Conservation (phyloP, 2,329 filamentous ascomycete species). For the Diaporthe citrichinensis region DNA sequence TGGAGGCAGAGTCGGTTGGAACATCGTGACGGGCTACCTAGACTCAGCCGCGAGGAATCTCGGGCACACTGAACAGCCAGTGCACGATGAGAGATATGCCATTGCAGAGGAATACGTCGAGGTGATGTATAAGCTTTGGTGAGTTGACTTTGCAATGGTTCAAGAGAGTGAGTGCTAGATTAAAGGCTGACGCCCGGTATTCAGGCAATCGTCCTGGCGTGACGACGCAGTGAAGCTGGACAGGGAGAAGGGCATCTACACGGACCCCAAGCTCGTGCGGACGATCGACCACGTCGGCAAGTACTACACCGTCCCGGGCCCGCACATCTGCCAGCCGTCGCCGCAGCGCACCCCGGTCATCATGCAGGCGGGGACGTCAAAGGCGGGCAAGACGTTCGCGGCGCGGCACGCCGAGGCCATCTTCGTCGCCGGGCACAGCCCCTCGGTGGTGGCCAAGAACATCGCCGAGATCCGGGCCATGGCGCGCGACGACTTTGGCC, state of each 20-base stretch:
- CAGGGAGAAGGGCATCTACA: slow-evolving; percentile 70
- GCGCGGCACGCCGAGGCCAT: slow-evolving; percentile 76
- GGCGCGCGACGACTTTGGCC: slow-evolving; percentile 62
- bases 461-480: slow-evolving; percentile 69
- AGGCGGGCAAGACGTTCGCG: slow-evolving; percentile 71
- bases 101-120: slow-evolving; percentile 75
- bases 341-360: slow-evolving; percentile 76
- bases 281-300: slow-evolving; percentile 77
- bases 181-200: not conserved
- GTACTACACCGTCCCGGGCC: slow-evolving; percentile 73
- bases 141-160: slow-evolving; percentile 42
- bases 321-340: slow-evolving; percentile 72
- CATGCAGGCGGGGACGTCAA: slow-evolving; percentile 75
- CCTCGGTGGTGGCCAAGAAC: slow-evolving; percentile 67
- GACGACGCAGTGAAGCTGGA: slow-evolving; percentile 75
- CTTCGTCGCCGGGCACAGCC: slow-evolving; percentile 72
- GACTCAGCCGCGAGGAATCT: slow-evolving; percentile 78
- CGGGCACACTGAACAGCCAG: slow-evolving; percentile 56
- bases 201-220: slow-evolving; percentile 73
- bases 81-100: slow-evolving; percentile 76
- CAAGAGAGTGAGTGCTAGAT: accelerated
- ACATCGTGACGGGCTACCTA: slow-evolving; percentile 79
- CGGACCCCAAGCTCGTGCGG: slow-evolving; percentile 65
- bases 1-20: slow-evolving; percentile 73
- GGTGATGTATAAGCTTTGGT: slow-evolving; percentile 73